A percentile compares a stretch with the other conserved stretches of the same genome.
Evolutionary conservation across 2,329 filamentous ascomycete species (phyloP).

Genomic region (Paraphoma sp.): DNA sequence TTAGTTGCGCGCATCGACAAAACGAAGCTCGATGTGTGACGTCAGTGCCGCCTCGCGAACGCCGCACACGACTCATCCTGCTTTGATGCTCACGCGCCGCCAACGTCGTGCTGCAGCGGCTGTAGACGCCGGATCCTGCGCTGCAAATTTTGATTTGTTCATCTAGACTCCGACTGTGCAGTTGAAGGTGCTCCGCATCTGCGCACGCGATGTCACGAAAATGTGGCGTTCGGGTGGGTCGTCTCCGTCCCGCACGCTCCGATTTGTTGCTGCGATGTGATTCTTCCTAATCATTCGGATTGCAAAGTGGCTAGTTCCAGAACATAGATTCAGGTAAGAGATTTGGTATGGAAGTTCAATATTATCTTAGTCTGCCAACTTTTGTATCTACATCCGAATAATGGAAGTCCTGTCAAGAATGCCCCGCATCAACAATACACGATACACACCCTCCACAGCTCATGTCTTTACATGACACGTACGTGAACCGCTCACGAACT

Average conservation of each 20-base stretch:
- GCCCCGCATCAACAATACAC: not conserved
- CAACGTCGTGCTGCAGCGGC: not conserved
- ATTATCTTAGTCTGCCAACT: too few species aligned
- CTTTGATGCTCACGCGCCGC: not conserved
- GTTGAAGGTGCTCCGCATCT: not conserved
- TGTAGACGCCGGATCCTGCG: not conserved
- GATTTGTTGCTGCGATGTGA: not conserved
- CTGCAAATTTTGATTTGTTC: not conserved
- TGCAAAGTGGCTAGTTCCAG: too few species aligned
- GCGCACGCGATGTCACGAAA: conserved; percentile 4
- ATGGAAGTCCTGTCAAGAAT: too few species aligned
- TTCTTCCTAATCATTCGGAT: not conserved
- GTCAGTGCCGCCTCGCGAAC: conserved; percentile 10
- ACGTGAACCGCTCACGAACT: not conserved
- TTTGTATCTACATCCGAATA: too few species aligned
- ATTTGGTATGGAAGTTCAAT: too few species aligned
- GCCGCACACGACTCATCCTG: not conserved
- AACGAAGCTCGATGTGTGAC: conserved; percentile 6
- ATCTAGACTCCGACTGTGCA: not conserved
- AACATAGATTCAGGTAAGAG: too few species aligned
- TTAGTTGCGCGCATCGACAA: conserved; percentile 7
- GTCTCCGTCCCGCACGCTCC: not conserved
- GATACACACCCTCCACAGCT: not conserved
- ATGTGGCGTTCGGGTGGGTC: conserved; percentile 1
- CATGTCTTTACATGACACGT: not conserved